Conservation (phyloP, 805 yeast genomes). For the Candida maltosa region DNA sequence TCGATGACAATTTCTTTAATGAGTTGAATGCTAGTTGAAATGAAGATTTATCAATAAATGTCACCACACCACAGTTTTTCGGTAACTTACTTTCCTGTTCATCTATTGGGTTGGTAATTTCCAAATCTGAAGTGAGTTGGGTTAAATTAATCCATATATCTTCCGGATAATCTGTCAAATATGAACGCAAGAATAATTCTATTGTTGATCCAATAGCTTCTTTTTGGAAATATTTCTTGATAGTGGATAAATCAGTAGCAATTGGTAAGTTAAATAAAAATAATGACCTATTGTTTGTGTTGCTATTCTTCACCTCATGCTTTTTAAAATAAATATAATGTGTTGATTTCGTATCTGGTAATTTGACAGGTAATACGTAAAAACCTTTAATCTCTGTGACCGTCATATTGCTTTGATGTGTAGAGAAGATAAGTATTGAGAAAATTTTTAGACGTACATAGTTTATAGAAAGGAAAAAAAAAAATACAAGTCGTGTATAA, state of each 20-base stretch:
- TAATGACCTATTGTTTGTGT: conserved; percentile 52
- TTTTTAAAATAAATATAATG: conserved; percentile 69
- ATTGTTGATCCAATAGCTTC: conserved; percentile 66
- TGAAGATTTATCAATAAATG: conserved; percentile 70
- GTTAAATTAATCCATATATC: conserved; percentile 53
- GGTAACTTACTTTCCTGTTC: conserved; percentile 50
- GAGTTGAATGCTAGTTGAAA: conserved; percentile 61
- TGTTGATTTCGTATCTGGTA: conserved; percentile 33
- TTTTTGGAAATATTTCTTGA: conserved; percentile 56
- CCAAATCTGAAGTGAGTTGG: conserved; percentile 56
- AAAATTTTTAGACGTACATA: no score
- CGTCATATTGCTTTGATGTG: no score
- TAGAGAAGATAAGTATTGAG: no score
- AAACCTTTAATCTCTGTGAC: conserved; percentile 56
- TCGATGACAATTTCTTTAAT: conserved; percentile 47
- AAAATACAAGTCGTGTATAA: no score
- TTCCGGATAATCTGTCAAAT: conserved; percentile 37
- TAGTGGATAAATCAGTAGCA: conserved; percentile 46
- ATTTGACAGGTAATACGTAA: conserved; percentile 44
- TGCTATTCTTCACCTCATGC: conserved; percentile 47
- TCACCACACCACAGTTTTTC: conserved; percentile 68
- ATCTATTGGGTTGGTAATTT: conserved; percentile 23
- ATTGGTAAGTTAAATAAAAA: conserved; percentile 78
- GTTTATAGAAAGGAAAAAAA: no score
- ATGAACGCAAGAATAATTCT: conserved; percentile 39